Evolutionary conservation across 164 flowering plant species (phyloP).

Genomic region (Amborella trichopoda): DNA sequence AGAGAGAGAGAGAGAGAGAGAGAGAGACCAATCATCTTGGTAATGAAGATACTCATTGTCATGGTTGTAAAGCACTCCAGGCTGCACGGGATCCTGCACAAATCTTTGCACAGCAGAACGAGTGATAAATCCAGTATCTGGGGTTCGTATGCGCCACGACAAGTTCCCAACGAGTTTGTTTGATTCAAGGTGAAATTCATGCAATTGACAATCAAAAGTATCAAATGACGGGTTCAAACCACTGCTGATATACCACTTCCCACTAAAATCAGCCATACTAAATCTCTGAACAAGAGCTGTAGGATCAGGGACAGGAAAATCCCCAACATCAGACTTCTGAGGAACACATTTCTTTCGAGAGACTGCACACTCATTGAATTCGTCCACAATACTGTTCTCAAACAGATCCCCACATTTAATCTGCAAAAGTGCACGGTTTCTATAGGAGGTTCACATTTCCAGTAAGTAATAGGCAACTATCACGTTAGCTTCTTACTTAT

Average conservation of each 20-base stretch:
- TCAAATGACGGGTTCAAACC: constrained; percentile 93
- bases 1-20: constrained; percentile 1
- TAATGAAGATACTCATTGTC: constrained; percentile 91
- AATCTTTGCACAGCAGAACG: constrained; percentile 62
- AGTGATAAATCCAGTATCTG: constrained; percentile 80
- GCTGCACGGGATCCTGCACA: constrained; percentile 74
- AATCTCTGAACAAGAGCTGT: constrained; percentile 62
- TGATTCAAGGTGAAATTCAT: constrained; percentile 69
- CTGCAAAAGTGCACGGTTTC: constrained; percentile 30
- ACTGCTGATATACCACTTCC: constrained; percentile 87
- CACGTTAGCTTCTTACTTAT: too few relatives aligned
- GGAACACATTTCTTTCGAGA: constrained; percentile 96
- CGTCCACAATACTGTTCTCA: constrained; percentile 77
- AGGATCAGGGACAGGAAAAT: constrained; percentile 78
- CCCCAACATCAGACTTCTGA: constrained; percentile 79
- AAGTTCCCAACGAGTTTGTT: constrained; percentile 70
- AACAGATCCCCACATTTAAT: constrained; percentile 94
- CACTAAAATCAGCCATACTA: constrained; percentile 65
- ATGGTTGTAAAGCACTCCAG: constrained; percentile 84
- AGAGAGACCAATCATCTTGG: constrained; percentile 85
- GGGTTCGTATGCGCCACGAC: constrained; percentile 81
- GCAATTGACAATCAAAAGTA: constrained; percentile 83
- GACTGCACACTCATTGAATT: constrained; percentile 96
- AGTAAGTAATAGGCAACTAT: too few relatives aligned
- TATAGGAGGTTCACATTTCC: too few relatives aligned